Evolutionary conservation across 805 yeast species (phyloP).

Genomic region (Saturnispora kantuleensis): DNA sequence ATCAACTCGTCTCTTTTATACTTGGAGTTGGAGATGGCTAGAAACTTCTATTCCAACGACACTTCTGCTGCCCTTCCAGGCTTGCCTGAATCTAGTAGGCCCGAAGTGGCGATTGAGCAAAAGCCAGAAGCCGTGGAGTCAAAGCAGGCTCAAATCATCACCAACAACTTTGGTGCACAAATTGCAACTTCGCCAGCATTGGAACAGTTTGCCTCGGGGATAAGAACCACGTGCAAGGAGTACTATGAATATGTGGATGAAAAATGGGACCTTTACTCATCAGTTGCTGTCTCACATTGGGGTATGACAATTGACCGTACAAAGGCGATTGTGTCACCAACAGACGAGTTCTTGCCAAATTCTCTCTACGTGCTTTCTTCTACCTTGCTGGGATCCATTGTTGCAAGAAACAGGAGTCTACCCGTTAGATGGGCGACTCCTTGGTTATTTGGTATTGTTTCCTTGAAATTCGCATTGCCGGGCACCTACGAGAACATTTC

Average conservation of each 20-base stretch:
- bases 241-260: constrained; percentile 31
- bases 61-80: constrained; percentile 3
- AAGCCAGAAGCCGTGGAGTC: background rate
- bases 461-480: constrained; percentile 42
- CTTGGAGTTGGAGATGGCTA: background rate
- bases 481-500: constrained; percentile 31
- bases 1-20: constrained; percentile 9
- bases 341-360: constrained; percentile 50
- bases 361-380: constrained; percentile 45
- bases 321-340: constrained; percentile 34
- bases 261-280: constrained; percentile 36
- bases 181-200: constrained; percentile 39
- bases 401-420: constrained; percentile 37
- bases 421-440: constrained; percentile 46
- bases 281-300: constrained; percentile 39
- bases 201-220: constrained; percentile 32
- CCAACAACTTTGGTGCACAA: constrained; percentile 39
- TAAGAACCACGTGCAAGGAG: constrained; percentile 31
- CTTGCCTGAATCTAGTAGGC: constrained; percentile 1
- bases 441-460: constrained; percentile 35
- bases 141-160: constrained; percentile 9
- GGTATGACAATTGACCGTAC: constrained; percentile 24
- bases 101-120: background rate
- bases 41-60: background rate
- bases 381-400: constrained; percentile 46